A percentile compares a stretch with the other conserved stretches of the same genome.
phyloP scores from a whole-genome alignment of 768 basidiomycete genomes.

The Termitomyces sp. region DNA sequence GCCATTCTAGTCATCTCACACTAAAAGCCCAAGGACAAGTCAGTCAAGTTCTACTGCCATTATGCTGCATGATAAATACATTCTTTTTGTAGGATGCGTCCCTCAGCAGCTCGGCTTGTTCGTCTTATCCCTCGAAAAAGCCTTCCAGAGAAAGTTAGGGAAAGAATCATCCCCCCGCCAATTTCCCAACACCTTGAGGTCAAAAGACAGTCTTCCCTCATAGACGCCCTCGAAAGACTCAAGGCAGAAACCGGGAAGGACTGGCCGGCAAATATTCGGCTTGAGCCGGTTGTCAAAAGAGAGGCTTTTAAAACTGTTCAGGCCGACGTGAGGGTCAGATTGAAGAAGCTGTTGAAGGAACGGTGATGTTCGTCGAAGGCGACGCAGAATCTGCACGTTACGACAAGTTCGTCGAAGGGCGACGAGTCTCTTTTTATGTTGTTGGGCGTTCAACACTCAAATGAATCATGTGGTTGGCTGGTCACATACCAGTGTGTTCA shows the following conservation, averaged over 20 bases:
- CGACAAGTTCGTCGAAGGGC: not conserved
- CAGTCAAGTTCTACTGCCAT: not conserved
- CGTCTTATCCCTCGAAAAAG: slow-evolving; percentile 31
- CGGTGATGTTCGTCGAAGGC: slow-evolving; percentile 17
- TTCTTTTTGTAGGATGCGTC: slow-evolving; percentile 24
- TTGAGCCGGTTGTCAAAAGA: slow-evolving; percentile 39
- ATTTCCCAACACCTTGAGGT: slow-evolving; percentile 29
- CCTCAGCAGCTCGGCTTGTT: slow-evolving; percentile 28
- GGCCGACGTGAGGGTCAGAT: slow-evolving; percentile 28
- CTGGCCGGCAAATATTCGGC: slow-evolving; percentile 42
- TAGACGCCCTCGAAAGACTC: slow-evolving; percentile 30
- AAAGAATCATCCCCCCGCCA: slow-evolving; percentile 27
- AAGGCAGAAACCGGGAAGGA: slow-evolving; percentile 25
- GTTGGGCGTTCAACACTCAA: not conserved
- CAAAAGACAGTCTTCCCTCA: slow-evolving; percentile 24
- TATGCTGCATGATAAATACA: not conserved
- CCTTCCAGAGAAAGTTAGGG: slow-evolving; percentile 20
- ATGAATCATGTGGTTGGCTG: not conserved
- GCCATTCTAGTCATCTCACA: not conserved
- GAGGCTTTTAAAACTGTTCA: slow-evolving; percentile 31
- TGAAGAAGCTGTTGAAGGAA: slow-evolving; percentile 41
- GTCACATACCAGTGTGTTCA: not conserved
- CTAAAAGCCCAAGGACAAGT: not conserved
- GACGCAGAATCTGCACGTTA: not conserved
- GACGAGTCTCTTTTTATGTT: not conserved